Base-by-base conservation (phyloP, 2,329 filamentous ascomycete genomes). In the Akanthomyces dipterigenus region DNA sequence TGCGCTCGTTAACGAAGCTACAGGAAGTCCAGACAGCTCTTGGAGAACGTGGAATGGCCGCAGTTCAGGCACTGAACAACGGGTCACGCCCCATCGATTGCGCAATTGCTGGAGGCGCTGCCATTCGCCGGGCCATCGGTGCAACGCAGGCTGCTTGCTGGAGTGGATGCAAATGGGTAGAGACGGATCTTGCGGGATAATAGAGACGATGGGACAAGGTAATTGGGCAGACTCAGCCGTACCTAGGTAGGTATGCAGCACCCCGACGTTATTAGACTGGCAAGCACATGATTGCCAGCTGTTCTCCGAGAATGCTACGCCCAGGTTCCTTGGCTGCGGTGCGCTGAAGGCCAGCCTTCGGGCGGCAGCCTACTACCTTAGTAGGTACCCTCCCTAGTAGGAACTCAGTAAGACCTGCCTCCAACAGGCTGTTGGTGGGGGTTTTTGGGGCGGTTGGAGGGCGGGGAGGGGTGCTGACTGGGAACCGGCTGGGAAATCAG, bases 81-180 rank as follows among this genome's bases (percentile, higher is more conserved):
- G 50, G 50, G 40, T 22, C 36, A 46, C 45, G 49, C 11, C 40
- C 54, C 42, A 18, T 56, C 40, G 42, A 56, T 56, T 56, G 54
- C 54, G 54, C 54, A 56, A 56, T 56, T 45, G 54, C n/a, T 36
- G n/a, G 54, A 18, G 45, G 26, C 34, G 20, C 34, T 58, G 12
- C 36, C 34, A 58, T 58, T 58, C 45, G 55, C 34, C 24, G 24
- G 45, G 20, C 45, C 45, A 20, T 58, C 45, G 55, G 31, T 42
- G 34, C 24, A 4, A 50, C 42, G 55, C 55, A 50, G 31, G 45
- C 18, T 46, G 24, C 38, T 14, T 31, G 51, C 9, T 22, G 43
- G 43, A 36, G 55, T 36, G 42, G 42, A 46, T 38, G 31, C 14
- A 20, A 24, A 53, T 54, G 49, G 26, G 22, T 40, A 45, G 38